phyloP scores from a whole-genome alignment of 345 rosid species.

The Gossypium australe region DNA sequence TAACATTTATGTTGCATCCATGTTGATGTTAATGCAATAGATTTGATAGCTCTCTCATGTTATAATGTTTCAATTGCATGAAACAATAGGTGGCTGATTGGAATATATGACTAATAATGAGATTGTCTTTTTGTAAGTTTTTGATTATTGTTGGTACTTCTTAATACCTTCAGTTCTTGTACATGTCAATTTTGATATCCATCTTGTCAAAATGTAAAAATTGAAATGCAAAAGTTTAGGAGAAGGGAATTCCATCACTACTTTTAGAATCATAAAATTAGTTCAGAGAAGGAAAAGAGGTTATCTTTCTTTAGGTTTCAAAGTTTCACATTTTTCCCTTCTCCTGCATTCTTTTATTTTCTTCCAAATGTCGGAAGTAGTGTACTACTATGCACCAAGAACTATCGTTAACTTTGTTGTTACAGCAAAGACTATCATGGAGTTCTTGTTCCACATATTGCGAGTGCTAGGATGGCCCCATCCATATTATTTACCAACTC shows the following conservation, averaged over 20 bases:
- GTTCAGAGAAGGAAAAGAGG: not conserved
- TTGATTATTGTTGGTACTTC: not conserved
- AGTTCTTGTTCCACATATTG: not conserved
- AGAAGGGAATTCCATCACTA: not conserved
- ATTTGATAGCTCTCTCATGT: not conserved
- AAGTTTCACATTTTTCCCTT: not conserved
- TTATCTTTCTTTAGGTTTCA: not conserved
- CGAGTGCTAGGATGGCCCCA: not conserved
- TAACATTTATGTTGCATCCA: conserved; percentile 1
- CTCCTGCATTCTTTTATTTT: not conserved
- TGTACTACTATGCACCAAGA: not conserved
- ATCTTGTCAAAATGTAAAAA: not conserved
- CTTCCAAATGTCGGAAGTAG: not conserved
- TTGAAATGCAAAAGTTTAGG: not conserved
- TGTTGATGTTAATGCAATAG: not conserved
- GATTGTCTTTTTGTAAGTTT: not conserved
- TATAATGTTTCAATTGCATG: not conserved
- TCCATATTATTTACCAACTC: not conserved
- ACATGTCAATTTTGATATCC: not conserved
- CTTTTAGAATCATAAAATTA: not conserved
- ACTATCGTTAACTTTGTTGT: not conserved
- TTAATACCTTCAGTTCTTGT: not conserved
- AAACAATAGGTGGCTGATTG: not conserved
- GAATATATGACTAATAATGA: not conserved
- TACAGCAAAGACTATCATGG: not conserved